A percentile compares a stretch with the other conserved stretches of the same genome.
phyloP scores from a whole-genome alignment of 1,139 yeast genomes.

The Kodamaea suecica region DNA sequence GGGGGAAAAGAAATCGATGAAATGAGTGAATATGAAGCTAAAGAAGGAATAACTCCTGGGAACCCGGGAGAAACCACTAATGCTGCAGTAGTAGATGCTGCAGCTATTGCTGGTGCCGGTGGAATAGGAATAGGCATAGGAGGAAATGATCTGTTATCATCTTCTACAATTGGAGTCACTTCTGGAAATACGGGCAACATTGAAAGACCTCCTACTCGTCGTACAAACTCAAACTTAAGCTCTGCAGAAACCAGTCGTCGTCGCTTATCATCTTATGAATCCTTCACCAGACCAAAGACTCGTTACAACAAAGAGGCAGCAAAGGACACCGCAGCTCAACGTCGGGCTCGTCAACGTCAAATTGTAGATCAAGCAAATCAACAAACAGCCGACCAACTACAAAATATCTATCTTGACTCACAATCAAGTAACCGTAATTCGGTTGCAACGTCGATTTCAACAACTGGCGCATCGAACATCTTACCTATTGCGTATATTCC shows the following conservation, averaged over 20 bases:
- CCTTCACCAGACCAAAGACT: slow-evolving; percentile 41
- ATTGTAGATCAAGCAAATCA: slow-evolving; percentile 16
- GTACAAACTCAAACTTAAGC: background rate
- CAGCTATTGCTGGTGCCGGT: slow-evolving; percentile 5
- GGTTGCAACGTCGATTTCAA: slow-evolving; percentile 60
- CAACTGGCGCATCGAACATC: slow-evolving; percentile 77
- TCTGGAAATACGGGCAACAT: slow-evolving; percentile 7
- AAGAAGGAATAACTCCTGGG: too few relatives aligned
- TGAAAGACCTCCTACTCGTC: slow-evolving; percentile 10
- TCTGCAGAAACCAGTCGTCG: slow-evolving; percentile 3
- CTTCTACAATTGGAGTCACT: slow-evolving; percentile 3
- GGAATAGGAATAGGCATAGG: too few relatives aligned
- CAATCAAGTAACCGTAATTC: slow-evolving; percentile 35
- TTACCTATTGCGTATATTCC: slow-evolving; percentile 95
- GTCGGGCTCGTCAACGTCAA: slow-evolving; percentile 17
- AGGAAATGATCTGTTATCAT: slow-evolving; percentile 2
- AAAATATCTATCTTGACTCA: slow-evolving; percentile 23
- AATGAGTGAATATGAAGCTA: slow-evolving; percentile 11
- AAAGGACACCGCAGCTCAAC: slow-evolving; percentile 14
- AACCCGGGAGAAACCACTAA: slow-evolving; percentile 4
- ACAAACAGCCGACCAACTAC: slow-evolving; percentile 2
- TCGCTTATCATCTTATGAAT: slow-evolving; percentile 44
- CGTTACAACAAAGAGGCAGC: slow-evolving; percentile 10
- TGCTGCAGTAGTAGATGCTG: slow-evolving; percentile 2
- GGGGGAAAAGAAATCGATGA: slow-evolving; percentile 10